Conservation (phyloP, 306 rosid species). For the Ormosia semicastrata region DNA sequence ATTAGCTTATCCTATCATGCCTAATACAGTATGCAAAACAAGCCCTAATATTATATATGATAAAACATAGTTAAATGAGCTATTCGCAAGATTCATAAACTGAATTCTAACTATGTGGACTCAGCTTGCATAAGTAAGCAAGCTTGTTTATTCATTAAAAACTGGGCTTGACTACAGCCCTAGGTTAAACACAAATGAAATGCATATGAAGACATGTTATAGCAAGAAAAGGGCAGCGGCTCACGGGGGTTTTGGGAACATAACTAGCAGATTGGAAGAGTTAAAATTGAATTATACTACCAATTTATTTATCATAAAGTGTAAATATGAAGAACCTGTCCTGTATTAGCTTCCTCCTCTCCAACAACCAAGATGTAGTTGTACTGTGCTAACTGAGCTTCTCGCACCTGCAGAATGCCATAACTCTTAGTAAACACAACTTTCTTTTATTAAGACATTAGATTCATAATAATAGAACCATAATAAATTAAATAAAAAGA, state of each 20-base stretch:
- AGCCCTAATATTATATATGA: background rate
- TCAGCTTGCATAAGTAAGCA: background rate
- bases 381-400: slow-evolving; percentile 85
- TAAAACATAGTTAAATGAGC: background rate
- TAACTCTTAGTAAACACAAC: slow-evolving; percentile 12
- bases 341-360: slow-evolving; percentile 82
- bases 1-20: no score
- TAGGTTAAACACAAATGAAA: background rate
- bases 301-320: slow-evolving; percentile 1
- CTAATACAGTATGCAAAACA: no score
- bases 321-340: slow-evolving; percentile 62
- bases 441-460: background rate
- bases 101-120: background rate
- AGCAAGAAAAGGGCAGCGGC: background rate
- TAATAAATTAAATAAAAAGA: background rate
- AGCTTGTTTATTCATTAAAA: background rate
- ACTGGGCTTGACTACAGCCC: background rate
- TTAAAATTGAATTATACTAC: background rate
- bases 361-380: slow-evolving; percentile 93
- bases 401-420: slow-evolving; percentile 69
- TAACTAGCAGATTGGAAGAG: background rate
- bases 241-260: background rate
- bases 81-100: background rate
- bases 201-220: background rate
- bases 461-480: background rate